Evolutionary conservation across 202 grass and related monocot genomes (phyloP).

Genomic region (Brachypodium distachyon): DNA sequence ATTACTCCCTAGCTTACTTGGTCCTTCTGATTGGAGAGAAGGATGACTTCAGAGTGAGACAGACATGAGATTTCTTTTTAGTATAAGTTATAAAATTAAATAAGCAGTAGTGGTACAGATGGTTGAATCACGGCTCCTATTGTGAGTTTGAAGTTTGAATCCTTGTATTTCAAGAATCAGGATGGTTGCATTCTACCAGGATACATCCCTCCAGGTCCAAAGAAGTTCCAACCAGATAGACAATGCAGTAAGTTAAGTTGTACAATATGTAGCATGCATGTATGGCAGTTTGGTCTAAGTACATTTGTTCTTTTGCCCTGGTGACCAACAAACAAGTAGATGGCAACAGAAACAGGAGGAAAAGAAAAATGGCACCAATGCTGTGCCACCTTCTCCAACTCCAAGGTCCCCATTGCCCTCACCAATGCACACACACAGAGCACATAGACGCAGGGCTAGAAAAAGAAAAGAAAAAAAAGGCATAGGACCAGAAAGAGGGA

Average conservation of each 20-base stretch:
- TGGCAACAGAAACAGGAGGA: constrained; percentile 31
- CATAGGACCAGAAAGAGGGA: too few species aligned
- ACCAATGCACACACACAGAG: background rate
- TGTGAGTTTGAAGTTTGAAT: background rate
- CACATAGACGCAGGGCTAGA: background rate
- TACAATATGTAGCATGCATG: background rate
- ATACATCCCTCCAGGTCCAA: background rate
- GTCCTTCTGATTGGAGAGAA: background rate
- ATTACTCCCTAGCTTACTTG: constrained; percentile 34
- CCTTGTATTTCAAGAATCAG: background rate
- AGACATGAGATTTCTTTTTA: background rate
- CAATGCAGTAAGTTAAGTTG: background rate
- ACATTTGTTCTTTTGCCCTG: background rate
- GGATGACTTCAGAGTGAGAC: background rate
- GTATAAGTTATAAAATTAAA: background rate
- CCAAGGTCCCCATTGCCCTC: constrained; percentile 10
- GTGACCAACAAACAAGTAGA: constrained; percentile 16
- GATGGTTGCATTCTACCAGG: background rate
- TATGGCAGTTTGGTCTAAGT: constrained; percentile 3
- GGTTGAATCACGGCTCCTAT: background rate
- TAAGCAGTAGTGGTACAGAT: too few species aligned
- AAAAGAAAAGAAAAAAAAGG: constrained; percentile 27
- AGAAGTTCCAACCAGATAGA: background rate
- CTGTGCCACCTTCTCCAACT: background rate
- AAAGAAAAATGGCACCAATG: constrained; percentile 26